These are phyloP conservation scores for Planoprotostelium fungivorum DNA, from an alignment of 78 protist genomes.

Conservation along the genomic window DNA sequence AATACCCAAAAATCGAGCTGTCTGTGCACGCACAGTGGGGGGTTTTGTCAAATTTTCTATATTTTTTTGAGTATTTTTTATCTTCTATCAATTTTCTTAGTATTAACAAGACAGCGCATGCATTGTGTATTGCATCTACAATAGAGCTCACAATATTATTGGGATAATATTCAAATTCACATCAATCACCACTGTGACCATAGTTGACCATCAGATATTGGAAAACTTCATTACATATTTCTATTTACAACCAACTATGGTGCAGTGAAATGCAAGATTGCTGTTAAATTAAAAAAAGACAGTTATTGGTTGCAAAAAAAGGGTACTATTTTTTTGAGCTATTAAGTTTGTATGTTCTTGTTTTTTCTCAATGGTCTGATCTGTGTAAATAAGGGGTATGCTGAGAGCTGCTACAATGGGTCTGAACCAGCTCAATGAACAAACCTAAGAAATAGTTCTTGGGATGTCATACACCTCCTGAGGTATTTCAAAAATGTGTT, in stretches of 20 bases:
- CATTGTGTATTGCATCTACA: not conserved
- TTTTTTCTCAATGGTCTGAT: not conserved
- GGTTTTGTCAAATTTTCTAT: not conserved
- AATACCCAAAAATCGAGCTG: not conserved
- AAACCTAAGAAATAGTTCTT: no score
- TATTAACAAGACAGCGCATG: not conserved
- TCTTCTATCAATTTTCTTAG: not conserved
- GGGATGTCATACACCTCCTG: no score
- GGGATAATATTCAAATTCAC: not conserved
- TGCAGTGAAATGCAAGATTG: constrained; percentile 1
- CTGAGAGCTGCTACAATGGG: no score
- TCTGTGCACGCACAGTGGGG: not conserved
- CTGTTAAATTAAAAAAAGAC: no score
- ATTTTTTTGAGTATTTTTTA: no score
- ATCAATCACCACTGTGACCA: not conserved
- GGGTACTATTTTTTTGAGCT: not conserved
- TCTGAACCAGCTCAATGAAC: no score
- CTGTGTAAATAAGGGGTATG: not conserved
- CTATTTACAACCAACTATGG: not conserved
- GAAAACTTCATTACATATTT: not conserved
- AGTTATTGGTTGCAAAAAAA: not conserved
- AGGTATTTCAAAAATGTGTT: no score
- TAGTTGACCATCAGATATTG: not conserved
- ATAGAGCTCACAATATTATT: not conserved
- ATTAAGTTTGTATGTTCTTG: not conserved